Evolutionary conservation across 2,329 filamentous ascomycete genomes (phyloP).

Genomic region (Nigrospora sphaerica): DNA sequence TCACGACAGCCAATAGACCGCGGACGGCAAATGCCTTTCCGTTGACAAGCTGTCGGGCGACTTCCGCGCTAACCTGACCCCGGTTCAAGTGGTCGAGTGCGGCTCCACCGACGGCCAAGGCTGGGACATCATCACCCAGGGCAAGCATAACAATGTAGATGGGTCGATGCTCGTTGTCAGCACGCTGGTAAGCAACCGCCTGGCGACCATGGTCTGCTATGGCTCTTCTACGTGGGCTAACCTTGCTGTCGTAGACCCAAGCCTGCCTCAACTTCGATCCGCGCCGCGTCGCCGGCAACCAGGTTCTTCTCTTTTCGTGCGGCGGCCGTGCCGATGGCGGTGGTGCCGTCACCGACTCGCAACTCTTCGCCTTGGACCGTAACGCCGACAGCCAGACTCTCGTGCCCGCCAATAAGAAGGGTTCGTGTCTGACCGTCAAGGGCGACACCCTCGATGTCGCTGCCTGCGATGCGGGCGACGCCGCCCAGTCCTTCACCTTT

Average conservation of each 20-base stretch:
- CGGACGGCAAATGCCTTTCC: constrained; percentile 32
- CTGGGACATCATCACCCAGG: constrained; percentile 37
- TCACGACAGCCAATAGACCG: constrained; percentile 22
- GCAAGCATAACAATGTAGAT: constrained; percentile 41
- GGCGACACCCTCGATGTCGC: constrained; percentile 35
- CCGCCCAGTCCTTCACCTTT: constrained; percentile 34
- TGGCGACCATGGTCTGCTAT: background rate
- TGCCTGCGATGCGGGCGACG: constrained; percentile 30
- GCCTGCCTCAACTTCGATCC: constrained; percentile 54
- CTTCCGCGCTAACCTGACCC: constrained; percentile 35
- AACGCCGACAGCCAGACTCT: constrained; percentile 33
- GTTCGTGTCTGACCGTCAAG: constrained; percentile 39
- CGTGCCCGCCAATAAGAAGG: constrained; percentile 34
- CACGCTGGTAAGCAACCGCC: constrained; percentile 30
- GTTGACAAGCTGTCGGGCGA: constrained; percentile 35
- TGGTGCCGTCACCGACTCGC: constrained; percentile 42
- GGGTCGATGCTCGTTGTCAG: constrained; percentile 45
- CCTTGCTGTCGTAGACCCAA: constrained; percentile 31
- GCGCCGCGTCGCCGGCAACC: constrained; percentile 40
- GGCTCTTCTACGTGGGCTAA: background rate
- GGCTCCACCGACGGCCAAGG: constrained; percentile 30
- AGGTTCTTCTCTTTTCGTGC: constrained; percentile 51
- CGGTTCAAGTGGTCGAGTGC: constrained; percentile 32
- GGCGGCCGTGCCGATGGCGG: constrained; percentile 49
- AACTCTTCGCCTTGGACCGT: constrained; percentile 41